phyloP scores from a whole-genome alignment of 2,329 filamentous ascomycete species.

The Acrocalymma vagum region DNA sequence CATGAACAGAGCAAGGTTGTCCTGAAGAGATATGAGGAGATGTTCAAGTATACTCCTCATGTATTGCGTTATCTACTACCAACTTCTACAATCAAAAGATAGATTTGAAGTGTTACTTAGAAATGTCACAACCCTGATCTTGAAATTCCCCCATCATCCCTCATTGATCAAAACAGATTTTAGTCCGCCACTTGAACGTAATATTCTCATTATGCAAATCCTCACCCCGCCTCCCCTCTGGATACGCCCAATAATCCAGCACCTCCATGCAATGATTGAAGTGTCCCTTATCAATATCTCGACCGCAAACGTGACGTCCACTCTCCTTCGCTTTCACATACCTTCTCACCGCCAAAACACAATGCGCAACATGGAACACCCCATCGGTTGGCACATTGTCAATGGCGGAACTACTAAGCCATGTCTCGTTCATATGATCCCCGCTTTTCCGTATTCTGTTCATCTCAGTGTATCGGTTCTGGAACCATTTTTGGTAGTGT shows the following conservation, averaged over 20 bases:
- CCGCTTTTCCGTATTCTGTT: slow-evolving; percentile 8
- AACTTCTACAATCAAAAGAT: too few relatives aligned
- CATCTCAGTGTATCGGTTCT: slow-evolving; percentile 14
- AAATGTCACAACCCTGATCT: too few relatives aligned
- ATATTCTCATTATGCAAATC: slow-evolving; percentile 1
- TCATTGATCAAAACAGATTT: slow-evolving; percentile 19
- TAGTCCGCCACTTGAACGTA: slow-evolving; percentile 13
- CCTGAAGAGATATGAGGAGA: too few relatives aligned
- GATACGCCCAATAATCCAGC: slow-evolving; percentile 22
- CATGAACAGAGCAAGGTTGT: too few relatives aligned
- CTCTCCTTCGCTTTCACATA: slow-evolving; percentile 15
- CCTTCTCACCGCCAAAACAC: slow-evolving; percentile 15
- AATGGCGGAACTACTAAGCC: slow-evolving; percentile 9
- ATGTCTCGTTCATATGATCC: slow-evolving; percentile 13
- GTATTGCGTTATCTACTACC: too few relatives aligned
- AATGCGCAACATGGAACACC: slow-evolving; percentile 20
- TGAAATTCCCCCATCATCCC: too few relatives aligned
- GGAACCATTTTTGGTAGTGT: slow-evolving; percentile 17
- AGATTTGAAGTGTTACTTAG: too few relatives aligned
- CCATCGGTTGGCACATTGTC: slow-evolving; percentile 13
- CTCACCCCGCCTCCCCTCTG: slow-evolving; percentile 9
- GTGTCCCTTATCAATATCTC: slow-evolving; percentile 18
- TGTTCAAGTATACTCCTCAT: too few relatives aligned
- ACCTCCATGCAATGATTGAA: slow-evolving; percentile 17
- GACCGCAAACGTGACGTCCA: slow-evolving; percentile 15